Conservation (phyloP, 441 rosid species). For the Erodium moschatum region DNA sequence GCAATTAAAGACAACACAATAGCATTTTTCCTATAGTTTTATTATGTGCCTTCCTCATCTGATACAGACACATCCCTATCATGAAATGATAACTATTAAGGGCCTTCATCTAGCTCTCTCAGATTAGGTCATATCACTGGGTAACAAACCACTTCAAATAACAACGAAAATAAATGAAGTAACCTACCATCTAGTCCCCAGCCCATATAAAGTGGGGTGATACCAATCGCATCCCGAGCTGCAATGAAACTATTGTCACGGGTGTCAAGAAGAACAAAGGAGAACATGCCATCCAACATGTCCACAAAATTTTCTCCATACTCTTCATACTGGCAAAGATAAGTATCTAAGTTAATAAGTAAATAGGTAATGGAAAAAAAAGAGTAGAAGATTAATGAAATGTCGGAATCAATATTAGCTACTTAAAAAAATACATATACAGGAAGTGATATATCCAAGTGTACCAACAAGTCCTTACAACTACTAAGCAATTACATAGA, state of each 20-base stretch:
- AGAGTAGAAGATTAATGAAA: neutral
- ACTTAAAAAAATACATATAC: neutral
- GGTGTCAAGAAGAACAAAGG: constrained; percentile 88
- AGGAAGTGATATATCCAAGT: no score
- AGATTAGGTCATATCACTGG: neutral
- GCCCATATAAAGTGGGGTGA: constrained; percentile 86
- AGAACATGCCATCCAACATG: constrained; percentile 99
- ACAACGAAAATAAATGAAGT: constrained; percentile 6
- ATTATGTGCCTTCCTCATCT: no score
- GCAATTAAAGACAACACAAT: no score
- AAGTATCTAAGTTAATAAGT: constrained; percentile 11
- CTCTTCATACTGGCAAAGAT: constrained; percentile 66
- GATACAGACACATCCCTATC: no score
- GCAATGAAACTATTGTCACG: constrained; percentile 85
- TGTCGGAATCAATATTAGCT: constrained; percentile 5
- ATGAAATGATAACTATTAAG: no score
- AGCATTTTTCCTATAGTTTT: no score
- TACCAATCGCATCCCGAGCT: constrained; percentile 89
- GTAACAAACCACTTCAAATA: neutral
- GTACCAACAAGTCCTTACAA: no score
- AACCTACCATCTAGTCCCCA: constrained; percentile 95
- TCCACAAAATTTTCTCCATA: constrained; percentile 79
- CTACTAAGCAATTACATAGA: no score
- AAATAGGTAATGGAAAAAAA: neutral
- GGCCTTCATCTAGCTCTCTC: no score